phyloP scores from a whole-genome alignment of 768 basidiomycete genomes.

The Amanita rubescens region DNA sequence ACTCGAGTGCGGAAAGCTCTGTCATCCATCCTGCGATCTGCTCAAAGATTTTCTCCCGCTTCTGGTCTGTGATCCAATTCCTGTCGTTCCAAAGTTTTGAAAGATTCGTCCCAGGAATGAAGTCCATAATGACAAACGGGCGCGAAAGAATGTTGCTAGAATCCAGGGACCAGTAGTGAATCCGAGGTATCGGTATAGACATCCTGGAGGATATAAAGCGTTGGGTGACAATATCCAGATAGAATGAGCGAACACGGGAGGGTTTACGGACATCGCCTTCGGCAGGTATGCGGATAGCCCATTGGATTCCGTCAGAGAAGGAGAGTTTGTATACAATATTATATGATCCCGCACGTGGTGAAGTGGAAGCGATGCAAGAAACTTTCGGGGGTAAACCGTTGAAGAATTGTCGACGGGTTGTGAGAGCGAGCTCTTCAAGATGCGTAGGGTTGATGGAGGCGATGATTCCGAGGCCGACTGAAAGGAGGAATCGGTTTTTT shows the following conservation, averaged over 20 bases:
- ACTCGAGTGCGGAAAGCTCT: background rate
- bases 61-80: background rate
- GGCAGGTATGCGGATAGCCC: conserved; percentile 12
- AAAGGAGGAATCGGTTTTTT: too few species aligned
- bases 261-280: background rate
- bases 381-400: background rate
- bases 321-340: conserved; percentile 2
- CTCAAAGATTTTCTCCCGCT: background rate
- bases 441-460: background rate
- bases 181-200: conserved; percentile 12
- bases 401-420: background rate
- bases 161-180: conserved; percentile 9
- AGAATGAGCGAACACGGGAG: background rate
- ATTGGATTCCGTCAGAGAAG: conserved; percentile 13
- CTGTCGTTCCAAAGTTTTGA: conserved; percentile 14
- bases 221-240: conserved; percentile 3
- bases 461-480: too few species aligned
- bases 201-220: conserved; percentile 10
- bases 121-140: conserved; percentile 14
- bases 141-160: conserved; percentile 8
- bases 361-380: background rate
- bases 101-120: conserved; percentile 11
- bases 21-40: background rate
- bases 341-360: background rate
- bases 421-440: background rate